These are phyloP conservation scores for Alternaria longipes DNA, from an alignment of 2,329 filamentous ascomycete genomes.

Conservation along the genomic window DNA sequence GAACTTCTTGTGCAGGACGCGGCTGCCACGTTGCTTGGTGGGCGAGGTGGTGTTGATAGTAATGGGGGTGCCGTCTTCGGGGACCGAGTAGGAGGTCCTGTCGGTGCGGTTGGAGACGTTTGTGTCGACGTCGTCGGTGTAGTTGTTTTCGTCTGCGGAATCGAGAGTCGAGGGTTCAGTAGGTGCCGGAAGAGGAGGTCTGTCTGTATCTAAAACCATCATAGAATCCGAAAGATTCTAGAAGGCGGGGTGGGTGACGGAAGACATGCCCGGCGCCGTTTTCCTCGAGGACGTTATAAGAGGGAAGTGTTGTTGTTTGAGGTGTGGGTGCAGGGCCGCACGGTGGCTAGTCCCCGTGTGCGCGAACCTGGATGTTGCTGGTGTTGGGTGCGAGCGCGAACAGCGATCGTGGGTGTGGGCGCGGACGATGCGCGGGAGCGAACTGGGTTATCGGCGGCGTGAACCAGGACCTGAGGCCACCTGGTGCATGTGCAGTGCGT, in stretches of 20 bases:
- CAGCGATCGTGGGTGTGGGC: constrained; percentile 15
- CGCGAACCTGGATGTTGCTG: constrained; percentile 28
- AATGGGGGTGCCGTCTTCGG: constrained; percentile 88
- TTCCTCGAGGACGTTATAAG: constrained; percentile 20
- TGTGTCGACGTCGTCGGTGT: constrained; percentile 65
- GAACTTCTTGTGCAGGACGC: constrained; percentile 58
- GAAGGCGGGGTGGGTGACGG: constrained; percentile 35
- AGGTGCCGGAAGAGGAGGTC: constrained; percentile 77
- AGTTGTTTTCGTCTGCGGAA: constrained; percentile 63
- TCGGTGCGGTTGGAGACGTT: constrained; percentile 75
- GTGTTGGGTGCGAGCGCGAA: constrained; percentile 14
- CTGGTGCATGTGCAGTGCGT: constrained; percentile 5
- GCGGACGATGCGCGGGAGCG: constrained; percentile 6
- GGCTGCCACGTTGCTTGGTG: constrained; percentile 67
- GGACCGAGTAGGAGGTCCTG: constrained; percentile 78
- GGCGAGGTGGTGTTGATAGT: constrained; percentile 84
- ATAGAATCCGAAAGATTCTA: constrained; percentile 44
- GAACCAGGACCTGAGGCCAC: constrained; percentile 3
- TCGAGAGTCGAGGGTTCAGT: constrained; percentile 75
- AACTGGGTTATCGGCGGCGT: neutral
- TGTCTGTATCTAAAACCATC: constrained; percentile 57
- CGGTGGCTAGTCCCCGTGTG: constrained; percentile 39
- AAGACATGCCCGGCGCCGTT: constrained; percentile 43
- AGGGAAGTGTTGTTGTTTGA: constrained; percentile 7
- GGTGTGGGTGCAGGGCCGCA: constrained; percentile 22